These are phyloP conservation scores for Tuber magnatum DNA, from an alignment of 495 filamentous ascomycete genomes.

Conservation along the genomic window DNA sequence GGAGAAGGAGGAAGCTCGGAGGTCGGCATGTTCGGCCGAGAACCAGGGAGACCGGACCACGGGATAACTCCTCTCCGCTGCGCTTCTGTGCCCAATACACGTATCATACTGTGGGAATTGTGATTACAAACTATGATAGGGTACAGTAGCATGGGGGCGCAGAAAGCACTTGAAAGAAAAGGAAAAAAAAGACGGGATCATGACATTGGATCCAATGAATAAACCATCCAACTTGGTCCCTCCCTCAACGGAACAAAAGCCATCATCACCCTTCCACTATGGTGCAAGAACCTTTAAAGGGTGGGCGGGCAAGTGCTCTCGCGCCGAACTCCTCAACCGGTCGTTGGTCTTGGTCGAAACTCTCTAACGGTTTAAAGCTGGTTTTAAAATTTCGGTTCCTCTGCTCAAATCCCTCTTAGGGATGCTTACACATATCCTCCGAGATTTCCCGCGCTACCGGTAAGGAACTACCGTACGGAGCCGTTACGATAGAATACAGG, in stretches of 20 bases:
- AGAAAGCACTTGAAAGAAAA: not conserved
- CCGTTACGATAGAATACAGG: not conserved
- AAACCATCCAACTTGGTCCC: not conserved
- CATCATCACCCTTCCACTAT: not conserved
- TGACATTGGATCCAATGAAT: not conserved
- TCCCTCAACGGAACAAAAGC: not conserved
- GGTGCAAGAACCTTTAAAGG: too few species aligned
- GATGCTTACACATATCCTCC: too few species aligned
- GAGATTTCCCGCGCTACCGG: too few species aligned
- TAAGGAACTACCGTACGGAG: not conserved
- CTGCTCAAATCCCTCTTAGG: too few species aligned
- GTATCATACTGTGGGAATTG: not conserved
- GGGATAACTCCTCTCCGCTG: not conserved
- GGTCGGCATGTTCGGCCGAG: not conserved
- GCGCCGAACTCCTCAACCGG: too few species aligned
- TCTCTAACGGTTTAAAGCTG: too few species aligned
- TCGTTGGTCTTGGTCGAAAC: too few species aligned
- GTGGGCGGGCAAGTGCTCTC: too few species aligned
- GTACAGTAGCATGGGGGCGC: too few species aligned
- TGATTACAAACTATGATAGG: not conserved
- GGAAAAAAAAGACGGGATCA: not conserved
- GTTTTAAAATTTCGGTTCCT: too few species aligned
- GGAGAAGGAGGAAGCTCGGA: not conserved
- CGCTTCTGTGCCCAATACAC: not conserved
- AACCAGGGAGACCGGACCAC: not conserved